Evolutionary conservation across 352 stramenopile genomes (phyloP), one percentile per base, ranked within the genome.

Genomic region (Globisporangium alternatum): DNA sequence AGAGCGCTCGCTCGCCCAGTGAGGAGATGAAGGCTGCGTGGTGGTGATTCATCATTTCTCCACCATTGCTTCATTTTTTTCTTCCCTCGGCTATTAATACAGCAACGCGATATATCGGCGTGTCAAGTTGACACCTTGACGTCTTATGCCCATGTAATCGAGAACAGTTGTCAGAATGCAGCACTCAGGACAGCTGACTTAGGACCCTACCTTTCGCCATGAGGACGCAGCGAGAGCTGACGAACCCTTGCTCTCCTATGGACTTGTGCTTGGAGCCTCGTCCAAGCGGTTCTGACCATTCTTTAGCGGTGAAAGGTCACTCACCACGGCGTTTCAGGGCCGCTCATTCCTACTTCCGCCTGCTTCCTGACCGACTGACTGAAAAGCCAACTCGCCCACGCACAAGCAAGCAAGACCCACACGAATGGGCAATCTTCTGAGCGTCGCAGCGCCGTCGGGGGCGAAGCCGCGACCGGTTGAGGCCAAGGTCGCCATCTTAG

Each of bases 351-450:
- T 17, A 56, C 12, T 56, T 30, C 31, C 49, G n/a, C 49, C 6
- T 39, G 5, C 15, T 35, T 56, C 15, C 15, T 31, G 12, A 39
- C 52, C 33, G 33, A 39, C 33, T 39, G 33, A 49, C 19, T n/a
- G 12, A 54, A 25, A 59, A 35, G 31, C 21, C 10, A 17, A 49
- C 54, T n/a, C 25, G 7, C 30, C 10, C 30, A 15, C 17, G 5
- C 28, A 13, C 31, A 22, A 35, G 2, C 6, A 52, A 5, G 37
- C 15, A 43, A 53, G 12, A 5, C 25, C 21, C 12, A 1, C 22
- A 19, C 17, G 5, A 55, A 67, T 67, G 62, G 54, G 54, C 43
- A 67, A 58, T n/a, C 31, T 67, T 25, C 37, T 62, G 21, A 62
- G 62, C 55, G 43, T 67, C 25, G 35, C 48, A 22, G 12, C 49